Percentiles rank a stretch among this genome's conserved stretches.
phyloP scores from a whole-genome alignment of 352 stramenopile species.

The Pythium grandisporangium region DNA sequence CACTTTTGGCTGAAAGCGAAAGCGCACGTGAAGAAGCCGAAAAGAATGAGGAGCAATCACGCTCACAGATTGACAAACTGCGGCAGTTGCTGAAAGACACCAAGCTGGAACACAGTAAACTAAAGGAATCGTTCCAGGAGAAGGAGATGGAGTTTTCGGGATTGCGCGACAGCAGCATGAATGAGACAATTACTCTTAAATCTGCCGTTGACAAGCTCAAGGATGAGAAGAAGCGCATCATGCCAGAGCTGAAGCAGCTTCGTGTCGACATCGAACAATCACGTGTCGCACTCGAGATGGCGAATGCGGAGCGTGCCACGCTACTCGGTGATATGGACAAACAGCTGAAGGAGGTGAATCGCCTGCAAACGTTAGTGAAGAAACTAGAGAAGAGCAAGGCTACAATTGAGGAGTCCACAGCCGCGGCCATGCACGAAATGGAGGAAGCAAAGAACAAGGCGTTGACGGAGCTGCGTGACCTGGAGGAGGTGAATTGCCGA shows the following conservation, averaged over 20 bases:
- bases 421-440: conserved; percentile 24
- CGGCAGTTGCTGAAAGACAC: conserved; percentile 17
- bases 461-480: conserved; percentile 25
- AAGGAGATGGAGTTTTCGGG: conserved; percentile 29
- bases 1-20: conserved; percentile 39
- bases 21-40: conserved; percentile 33
- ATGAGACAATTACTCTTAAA: conserved; percentile 16
- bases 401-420: conserved; percentile 17
- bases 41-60: conserved; percentile 24
- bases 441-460: conserved; percentile 34
- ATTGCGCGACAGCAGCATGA: conserved; percentile 18
- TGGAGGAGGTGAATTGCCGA: conserved; percentile 30
- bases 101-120: conserved; percentile 23
- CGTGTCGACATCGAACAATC: conserved; percentile 16
- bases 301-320: conserved; percentile 6
- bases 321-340: conserved; percentile 18
- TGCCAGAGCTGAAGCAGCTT: conserved; percentile 23
- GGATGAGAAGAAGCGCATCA: conserved; percentile 20
- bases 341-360: conserved; percentile 18
- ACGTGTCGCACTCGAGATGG: conserved; percentile 7
- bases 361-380: conserved; percentile 23
- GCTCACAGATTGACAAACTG: conserved; percentile 26
- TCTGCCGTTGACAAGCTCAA: conserved; percentile 15
- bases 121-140: conserved; percentile 14
- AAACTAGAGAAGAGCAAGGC: conserved; percentile 30